A percentile compares a stretch with the other conserved stretches of the same genome.
Evolutionary conservation across 352 stramenopile genomes (phyloP).

Genomic region (Phytopythium oedochilum): DNA sequence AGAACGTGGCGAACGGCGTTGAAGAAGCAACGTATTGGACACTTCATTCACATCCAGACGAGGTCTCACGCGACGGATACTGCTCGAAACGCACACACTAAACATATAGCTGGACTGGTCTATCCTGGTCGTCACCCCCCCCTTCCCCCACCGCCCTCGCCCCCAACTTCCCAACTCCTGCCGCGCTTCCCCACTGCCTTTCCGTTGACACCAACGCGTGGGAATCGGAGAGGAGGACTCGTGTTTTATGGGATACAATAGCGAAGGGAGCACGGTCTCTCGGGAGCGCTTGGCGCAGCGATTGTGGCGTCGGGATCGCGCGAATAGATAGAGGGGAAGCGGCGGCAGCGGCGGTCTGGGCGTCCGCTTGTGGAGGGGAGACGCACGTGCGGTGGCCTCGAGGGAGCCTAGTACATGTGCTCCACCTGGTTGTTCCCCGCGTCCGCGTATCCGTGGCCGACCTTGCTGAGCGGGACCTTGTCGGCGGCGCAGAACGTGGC

Average conservation of each 20-base stretch:
- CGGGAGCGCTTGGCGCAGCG: not conserved
- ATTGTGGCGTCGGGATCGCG: not conserved
- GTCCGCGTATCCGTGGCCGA: slow-evolving; percentile 5
- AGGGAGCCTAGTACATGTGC: not conserved
- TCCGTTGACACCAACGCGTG: not conserved
- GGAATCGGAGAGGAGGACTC: not conserved
- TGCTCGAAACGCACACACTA: slow-evolving; percentile 1
- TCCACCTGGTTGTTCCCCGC: slow-evolving; percentile 6
- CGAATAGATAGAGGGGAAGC: slow-evolving; percentile 3
- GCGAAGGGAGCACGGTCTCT: not conserved
- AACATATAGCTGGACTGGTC: not conserved
- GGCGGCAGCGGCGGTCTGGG: not conserved
- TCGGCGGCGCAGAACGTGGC: slow-evolving; percentile 55
- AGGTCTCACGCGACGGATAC: not conserved
- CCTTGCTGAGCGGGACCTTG: slow-evolving; percentile 55
- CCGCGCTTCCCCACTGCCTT: not conserved
- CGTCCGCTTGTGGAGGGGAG: not conserved
- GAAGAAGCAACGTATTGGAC: not conserved
- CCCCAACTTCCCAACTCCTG: not conserved
- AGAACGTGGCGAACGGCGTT: too few species aligned
- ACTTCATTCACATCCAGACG: not conserved
- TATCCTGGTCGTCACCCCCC: not conserved
- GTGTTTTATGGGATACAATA: slow-evolving; percentile 6
- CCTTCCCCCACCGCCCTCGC: not conserved
- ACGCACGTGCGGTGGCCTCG: not conserved